phyloP scores from a whole-genome alignment of 2,329 filamentous ascomycete species.

The Sporothrix inflata region DNA sequence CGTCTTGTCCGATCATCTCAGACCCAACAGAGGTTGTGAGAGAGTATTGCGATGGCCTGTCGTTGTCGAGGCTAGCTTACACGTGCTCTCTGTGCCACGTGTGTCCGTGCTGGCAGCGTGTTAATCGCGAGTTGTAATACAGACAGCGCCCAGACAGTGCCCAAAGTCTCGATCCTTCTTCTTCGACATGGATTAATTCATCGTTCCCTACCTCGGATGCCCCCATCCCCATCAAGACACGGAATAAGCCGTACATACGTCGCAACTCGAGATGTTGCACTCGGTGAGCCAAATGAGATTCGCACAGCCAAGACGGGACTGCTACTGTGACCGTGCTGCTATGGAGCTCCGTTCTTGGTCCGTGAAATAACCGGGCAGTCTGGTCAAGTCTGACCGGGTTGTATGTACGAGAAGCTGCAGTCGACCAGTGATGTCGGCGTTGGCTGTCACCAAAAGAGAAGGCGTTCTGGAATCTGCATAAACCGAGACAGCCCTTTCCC shows the following conservation, averaged over 20 bases:
- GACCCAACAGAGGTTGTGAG: not conserved
- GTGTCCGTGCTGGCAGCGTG: not conserved
- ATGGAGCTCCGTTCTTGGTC: no score
- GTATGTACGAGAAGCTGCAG: not conserved
- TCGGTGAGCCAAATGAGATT: constrained; percentile 17
- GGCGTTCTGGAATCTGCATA: not conserved
- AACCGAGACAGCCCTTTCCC: not conserved
- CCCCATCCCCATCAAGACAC: not conserved
- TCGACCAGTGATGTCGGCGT: not conserved
- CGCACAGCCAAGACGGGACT: not conserved
- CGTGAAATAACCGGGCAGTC: not conserved
- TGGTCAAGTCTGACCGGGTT: no score
- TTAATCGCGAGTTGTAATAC: not conserved
- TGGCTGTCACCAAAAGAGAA: not conserved
- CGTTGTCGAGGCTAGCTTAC: constrained; percentile 1
- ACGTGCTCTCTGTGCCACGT: not conserved
- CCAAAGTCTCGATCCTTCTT: not conserved
- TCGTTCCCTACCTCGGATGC: not conserved
- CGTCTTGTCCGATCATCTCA: not conserved
- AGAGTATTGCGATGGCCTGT: not conserved
- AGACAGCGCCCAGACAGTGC: not conserved
- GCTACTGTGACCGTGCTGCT: not conserved
- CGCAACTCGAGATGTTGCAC: not conserved
- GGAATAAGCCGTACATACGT: not conserved
- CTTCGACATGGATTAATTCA: not conserved